A percentile compares a stretch with the other conserved stretches of the same genome.
These are phyloP conservation scores for Phytophthora megakarya DNA, from an alignment of 352 stramenopile genomes.

Conservation along the genomic window DNA sequence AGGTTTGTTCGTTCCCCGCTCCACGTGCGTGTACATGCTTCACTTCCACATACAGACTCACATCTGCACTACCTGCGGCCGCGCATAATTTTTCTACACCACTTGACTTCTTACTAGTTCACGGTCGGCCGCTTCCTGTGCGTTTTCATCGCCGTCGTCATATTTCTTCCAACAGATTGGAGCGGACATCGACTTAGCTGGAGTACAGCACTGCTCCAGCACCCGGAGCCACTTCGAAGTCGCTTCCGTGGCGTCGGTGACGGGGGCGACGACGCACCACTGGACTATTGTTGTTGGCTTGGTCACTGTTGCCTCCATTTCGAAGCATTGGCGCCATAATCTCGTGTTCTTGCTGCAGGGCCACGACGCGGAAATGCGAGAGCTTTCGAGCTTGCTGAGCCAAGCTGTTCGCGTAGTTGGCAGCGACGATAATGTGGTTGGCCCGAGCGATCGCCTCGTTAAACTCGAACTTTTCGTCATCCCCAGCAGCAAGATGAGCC, in stretches of 20 bases:
- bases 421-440: conserved; percentile 65
- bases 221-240: conserved; percentile 13
- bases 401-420: conserved; percentile 68
- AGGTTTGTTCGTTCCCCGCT: conserved; percentile 1
- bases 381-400: conserved; percentile 75
- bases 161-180: conserved; percentile 24
- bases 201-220: conserved; percentile 36
- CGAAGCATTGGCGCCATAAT: conserved; percentile 35
- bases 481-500: not conserved
- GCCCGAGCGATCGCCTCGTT: conserved; percentile 51
- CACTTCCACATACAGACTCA: conserved; percentile 33
- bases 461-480: conserved; percentile 39
- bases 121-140: conserved; percentile 21
- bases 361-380: conserved; percentile 66
- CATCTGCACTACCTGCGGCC: conserved; percentile 24
- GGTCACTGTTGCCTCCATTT: conserved; percentile 38
- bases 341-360: conserved; percentile 67
- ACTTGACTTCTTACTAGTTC: conserved; percentile 34
- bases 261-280: conserved; percentile 35
- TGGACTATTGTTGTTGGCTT: conserved; percentile 20
- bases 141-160: conserved; percentile 24
- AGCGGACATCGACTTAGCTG: conserved; percentile 24
- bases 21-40: conserved; percentile 26
- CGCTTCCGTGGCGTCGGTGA: conserved; percentile 27
- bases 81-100: conserved; percentile 39